Conservation (phyloP, 2,329 filamentous ascomycete species). For the Xylariaceae sp. region DNA sequence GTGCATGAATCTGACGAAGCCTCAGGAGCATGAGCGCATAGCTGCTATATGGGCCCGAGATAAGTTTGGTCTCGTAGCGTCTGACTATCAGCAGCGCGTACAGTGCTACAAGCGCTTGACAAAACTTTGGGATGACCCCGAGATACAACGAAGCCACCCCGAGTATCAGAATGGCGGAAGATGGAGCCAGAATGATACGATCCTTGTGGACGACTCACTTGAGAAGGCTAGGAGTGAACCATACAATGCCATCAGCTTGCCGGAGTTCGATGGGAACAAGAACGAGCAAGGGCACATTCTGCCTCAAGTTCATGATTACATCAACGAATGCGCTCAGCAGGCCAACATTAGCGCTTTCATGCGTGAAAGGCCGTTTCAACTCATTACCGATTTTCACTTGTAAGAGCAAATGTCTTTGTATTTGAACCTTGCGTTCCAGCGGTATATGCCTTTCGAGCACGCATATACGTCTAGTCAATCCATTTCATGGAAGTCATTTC, state of each 20-base stretch:
- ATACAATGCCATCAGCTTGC: slow-evolving; percentile 73
- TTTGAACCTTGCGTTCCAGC: too few relatives aligned
- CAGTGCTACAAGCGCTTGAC: slow-evolving; percentile 88
- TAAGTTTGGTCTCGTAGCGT: slow-evolving; percentile 59
- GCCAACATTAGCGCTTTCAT: slow-evolving; percentile 61
- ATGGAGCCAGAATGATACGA: slow-evolving; percentile 83
- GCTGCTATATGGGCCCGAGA: slow-evolving; percentile 76
- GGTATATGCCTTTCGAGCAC: too few relatives aligned
- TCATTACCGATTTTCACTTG: slow-evolving; percentile 24
- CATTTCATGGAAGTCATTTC: too few relatives aligned
- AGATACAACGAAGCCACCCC: slow-evolving; percentile 42
- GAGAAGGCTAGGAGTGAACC: slow-evolving; percentile 83
- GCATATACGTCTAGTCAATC: too few relatives aligned
- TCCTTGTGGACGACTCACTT: slow-evolving; percentile 80
- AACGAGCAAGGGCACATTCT: slow-evolving; percentile 42
- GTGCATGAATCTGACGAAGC: slow-evolving; percentile 59
- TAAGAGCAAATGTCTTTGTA: not conserved
- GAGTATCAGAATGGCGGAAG: slow-evolving; percentile 30
- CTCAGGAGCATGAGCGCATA: slow-evolving; percentile 48
- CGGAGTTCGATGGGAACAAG: slow-evolving; percentile 61
- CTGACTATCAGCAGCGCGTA: slow-evolving; percentile 66
- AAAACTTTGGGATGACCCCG: slow-evolving; percentile 60
- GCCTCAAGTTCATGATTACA: slow-evolving; percentile 57
- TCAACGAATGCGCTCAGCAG: slow-evolving; percentile 51
- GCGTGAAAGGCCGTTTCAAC: slow-evolving; percentile 43